Evolutionary conservation across 2,329 filamentous ascomycete species (phyloP).

Genomic region (Colletotrichum horii): DNA sequence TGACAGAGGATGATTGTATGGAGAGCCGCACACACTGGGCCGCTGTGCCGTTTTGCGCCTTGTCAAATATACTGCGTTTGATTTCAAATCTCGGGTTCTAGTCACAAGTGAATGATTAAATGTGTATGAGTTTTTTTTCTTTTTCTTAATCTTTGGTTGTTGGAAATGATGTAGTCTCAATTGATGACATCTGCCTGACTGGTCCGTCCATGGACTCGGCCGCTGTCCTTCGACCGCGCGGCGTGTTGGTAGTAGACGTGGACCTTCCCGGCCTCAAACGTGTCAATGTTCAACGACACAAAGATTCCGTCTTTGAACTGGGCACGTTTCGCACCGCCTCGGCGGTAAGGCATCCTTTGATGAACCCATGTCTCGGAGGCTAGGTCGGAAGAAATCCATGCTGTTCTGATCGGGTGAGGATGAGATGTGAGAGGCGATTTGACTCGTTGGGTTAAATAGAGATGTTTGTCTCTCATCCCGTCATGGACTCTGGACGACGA

Average conservation of each 20-base stretch:
- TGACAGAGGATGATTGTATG: background rate
- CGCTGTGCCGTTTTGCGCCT: conserved; percentile 4
- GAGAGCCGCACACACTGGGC: conserved; percentile 5
- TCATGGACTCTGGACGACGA: background rate
- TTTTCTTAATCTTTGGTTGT: no score
- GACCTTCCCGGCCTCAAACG: background rate
- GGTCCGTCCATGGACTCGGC: background rate
- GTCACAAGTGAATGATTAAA: background rate
- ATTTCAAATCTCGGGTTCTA: background rate
- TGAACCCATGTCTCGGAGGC: background rate
- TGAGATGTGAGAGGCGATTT: background rate
- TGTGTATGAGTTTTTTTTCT: background rate
- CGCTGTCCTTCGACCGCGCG: background rate
- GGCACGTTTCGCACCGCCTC: background rate
- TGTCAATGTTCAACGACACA: background rate
- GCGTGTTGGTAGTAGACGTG: background rate
- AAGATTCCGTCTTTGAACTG: background rate
- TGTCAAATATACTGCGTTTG: conserved; percentile 18
- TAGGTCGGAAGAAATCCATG: background rate
- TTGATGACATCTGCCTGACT: background rate
- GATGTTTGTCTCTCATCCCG: background rate
- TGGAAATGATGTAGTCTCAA: background rate
- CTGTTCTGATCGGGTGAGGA: background rate
- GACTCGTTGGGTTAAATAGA: background rate
- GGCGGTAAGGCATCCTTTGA: background rate